Base-by-base conservation (phyloP, 495 filamentous ascomycete species). In the Penicillium steckii region DNA sequence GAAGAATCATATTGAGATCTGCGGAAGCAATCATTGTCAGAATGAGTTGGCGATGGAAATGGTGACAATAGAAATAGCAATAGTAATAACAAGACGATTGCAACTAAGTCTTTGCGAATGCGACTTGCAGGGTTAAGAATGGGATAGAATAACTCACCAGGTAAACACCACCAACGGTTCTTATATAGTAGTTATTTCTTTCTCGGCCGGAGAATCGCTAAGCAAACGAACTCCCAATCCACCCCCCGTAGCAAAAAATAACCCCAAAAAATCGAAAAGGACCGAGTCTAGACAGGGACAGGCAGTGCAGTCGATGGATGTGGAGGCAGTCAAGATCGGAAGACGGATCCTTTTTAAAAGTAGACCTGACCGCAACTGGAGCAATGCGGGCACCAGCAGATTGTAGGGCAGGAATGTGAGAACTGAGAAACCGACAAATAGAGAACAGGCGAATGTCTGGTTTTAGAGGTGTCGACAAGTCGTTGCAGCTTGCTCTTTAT, bases 1-100 rank as follows among this genome's bases (percentile, higher is more conserved):
- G 69, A 44, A 72, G 65, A 55, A 81, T 79, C 80, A 83, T 83
- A 46, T 63, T 67, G 42, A 67, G 65, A 44, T 71, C 72, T 75
- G 66, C 57, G 27, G 47, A 57, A 47, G 57, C 18, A 51, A 56
- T 54, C 67, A 72, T 71, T 35, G 57, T 75, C 56, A 73, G 68
- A 61, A 18, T n/a, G 30, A 35, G 21, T 52, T 22, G 25, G n/a
- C 2, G 50, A 38, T 25, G 37, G 19, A 12, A 37, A 37, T 27
- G 5, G 4, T 27, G 33, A 17, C 8, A n/a, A 37, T 37, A 15
- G 6, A 1, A 37, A 17, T n/a, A n/a, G n/a, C n/a, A n/a, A n/a
- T n/a, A n/a, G n/a, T n/a, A n/a, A n/a, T n/a, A n/a, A n/a, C n/a
- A n/a, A 18, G 27, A 23, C 37, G 30, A 46, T 22, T 30, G 42